phyloP scores from a whole-genome alignment of 345 rosid genomes.

The Euphorbia tirucalli region DNA sequence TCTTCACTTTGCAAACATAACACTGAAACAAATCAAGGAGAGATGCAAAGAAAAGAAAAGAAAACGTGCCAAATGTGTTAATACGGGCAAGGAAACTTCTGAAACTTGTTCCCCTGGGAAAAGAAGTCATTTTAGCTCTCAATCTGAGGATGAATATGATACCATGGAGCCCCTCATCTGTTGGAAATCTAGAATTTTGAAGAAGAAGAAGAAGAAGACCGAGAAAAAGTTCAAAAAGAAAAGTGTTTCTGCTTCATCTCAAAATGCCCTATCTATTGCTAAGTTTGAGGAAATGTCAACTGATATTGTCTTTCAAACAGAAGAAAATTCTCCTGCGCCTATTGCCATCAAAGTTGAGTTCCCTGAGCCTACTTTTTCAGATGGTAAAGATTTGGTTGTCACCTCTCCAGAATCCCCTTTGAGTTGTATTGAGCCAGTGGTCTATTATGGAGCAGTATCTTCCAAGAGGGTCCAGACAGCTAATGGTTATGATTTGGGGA shows the following conservation, averaged over 20 bases:
- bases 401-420: constrained; percentile 22
- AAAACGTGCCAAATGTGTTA: constrained; percentile 25
- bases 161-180: constrained; percentile 48
- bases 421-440: constrained; percentile 20
- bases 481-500: not conserved
- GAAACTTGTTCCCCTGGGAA: constrained; percentile 22
- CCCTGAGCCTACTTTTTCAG: constrained; percentile 35
- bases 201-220: constrained; percentile 37
- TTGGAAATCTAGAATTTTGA: constrained; percentile 47
- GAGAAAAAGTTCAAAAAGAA: constrained; percentile 33
- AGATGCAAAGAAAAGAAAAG: constrained; percentile 59
- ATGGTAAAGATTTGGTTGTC: constrained; percentile 21
- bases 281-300: constrained; percentile 15
- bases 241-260: constrained; percentile 19
- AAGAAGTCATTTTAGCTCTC: constrained; percentile 20
- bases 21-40: constrained; percentile 49
- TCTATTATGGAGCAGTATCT: constrained; percentile 15
- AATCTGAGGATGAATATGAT: constrained; percentile 39
- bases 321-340: constrained; percentile 20
- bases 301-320: constrained; percentile 16
- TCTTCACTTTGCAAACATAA: constrained; percentile 33
- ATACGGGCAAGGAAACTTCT: constrained; percentile 11
- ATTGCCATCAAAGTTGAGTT: constrained; percentile 39
- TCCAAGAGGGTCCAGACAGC: constrained; percentile 7
- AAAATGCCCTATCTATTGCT: constrained; percentile 13